These are phyloP conservation scores for Botrytis sinoallii DNA, from an alignment of 2,329 filamentous ascomycete genomes.

Conservation along the genomic window DNA sequence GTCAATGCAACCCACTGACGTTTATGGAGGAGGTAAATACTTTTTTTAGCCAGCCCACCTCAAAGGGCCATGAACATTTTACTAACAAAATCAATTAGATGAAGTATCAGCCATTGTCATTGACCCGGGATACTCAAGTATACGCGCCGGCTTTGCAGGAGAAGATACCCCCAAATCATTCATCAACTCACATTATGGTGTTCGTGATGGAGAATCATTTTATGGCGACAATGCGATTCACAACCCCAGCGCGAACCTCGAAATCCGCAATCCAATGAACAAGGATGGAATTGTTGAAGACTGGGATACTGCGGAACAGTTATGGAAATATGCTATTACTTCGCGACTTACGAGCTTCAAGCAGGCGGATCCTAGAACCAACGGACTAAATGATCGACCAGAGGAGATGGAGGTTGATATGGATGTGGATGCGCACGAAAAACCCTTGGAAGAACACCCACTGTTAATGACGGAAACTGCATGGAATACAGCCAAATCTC, in stretches of 20 bases:
- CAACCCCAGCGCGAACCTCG: slow-evolving; percentile 69
- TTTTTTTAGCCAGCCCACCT: slow-evolving; percentile 10
- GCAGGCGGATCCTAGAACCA: slow-evolving; percentile 66
- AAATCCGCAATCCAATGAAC: slow-evolving; percentile 90
- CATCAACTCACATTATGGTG: slow-evolving; percentile 83
- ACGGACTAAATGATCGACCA: slow-evolving; percentile 70
- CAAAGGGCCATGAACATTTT: background rate
- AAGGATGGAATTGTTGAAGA: slow-evolving; percentile 89
- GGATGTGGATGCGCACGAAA: slow-evolving; percentile 60
- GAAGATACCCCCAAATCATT: slow-evolving; percentile 96
- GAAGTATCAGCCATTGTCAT: slow-evolving; percentile 97
- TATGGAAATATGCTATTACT: slow-evolving; percentile 93
- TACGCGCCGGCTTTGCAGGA: slow-evolving; percentile 92
- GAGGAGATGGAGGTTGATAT: slow-evolving; percentile 47
- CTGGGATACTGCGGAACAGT: slow-evolving; percentile 84
- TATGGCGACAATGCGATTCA: slow-evolving; percentile 91
- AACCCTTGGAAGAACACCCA: slow-evolving; percentile 83
- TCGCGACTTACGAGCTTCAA: slow-evolving; percentile 79
- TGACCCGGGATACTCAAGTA: slow-evolving; percentile 87
- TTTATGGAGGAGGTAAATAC: slow-evolving; percentile 59
- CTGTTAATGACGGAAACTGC: slow-evolving; percentile 90
- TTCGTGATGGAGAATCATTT: slow-evolving; percentile 53
- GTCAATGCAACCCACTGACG: slow-evolving; percentile 57
- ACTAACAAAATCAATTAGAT: slow-evolving; percentile 54
- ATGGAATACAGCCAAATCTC: slow-evolving; percentile 83